Conservation (phyloP, 352 stramenopile species). For the Phytopythium helicoides region DNA sequence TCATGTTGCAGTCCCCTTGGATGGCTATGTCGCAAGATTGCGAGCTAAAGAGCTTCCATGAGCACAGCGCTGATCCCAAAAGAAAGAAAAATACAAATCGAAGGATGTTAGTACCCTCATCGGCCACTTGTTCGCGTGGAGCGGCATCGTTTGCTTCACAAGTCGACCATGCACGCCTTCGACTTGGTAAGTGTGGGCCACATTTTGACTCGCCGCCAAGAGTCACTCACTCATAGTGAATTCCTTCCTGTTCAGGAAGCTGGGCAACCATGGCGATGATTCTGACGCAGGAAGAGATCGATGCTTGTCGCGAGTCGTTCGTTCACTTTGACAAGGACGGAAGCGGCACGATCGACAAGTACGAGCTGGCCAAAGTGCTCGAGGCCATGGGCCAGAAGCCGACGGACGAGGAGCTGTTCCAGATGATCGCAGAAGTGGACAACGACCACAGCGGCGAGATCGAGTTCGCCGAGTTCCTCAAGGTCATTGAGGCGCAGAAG, state of each 20-base stretch:
- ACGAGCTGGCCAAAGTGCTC: constrained; percentile 92
- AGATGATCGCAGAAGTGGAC: constrained; percentile 95
- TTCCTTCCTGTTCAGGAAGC: no score
- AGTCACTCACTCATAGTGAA: no score
- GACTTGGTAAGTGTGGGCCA: constrained; percentile 1
- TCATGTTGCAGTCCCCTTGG: constrained; percentile 33
- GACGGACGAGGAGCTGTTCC: constrained; percentile 97
- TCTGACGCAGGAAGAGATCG: constrained; percentile 95
- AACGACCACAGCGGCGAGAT: constrained; percentile 95
- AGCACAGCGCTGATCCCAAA: no score
- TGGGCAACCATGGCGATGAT: constrained; percentile 77
- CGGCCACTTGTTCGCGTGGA: no score
- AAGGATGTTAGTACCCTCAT: no score
- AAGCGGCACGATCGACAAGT: constrained; percentile 95
- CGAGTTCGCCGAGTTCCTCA: constrained; percentile 97
- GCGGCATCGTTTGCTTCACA: no score
- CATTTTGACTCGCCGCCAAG: neutral
- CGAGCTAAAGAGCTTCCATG: neutral
- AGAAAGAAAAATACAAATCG: no score
- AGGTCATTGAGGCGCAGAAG: constrained; percentile 98
- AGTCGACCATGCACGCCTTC: neutral
- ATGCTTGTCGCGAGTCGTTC: constrained; percentile 95
- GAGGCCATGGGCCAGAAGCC: constrained; percentile 97
- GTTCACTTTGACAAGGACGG: constrained; percentile 96
- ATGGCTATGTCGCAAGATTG: constrained; percentile 40